phyloP scores from a whole-genome alignment of 2,329 filamentous ascomycete genomes.

The Stagonosporopsis chrysanthemi region DNA sequence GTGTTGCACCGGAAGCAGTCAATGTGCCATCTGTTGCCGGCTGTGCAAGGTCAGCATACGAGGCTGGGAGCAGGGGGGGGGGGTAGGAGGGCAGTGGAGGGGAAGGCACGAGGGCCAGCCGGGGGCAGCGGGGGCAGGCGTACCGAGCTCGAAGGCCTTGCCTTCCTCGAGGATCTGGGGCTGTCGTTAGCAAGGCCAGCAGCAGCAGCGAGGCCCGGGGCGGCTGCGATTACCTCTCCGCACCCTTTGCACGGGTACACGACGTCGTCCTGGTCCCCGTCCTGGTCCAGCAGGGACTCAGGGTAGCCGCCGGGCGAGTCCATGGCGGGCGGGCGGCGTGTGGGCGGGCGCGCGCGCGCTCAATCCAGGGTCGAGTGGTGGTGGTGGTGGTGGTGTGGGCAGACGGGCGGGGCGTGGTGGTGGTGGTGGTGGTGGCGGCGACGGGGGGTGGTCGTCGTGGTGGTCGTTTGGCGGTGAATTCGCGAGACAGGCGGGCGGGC shows the following conservation, averaged over 20 bases:
- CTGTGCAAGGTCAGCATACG: slow-evolving; percentile 58
- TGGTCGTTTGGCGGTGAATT: background rate
- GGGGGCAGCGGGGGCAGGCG: slow-evolving; percentile 45
- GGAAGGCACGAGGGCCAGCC: slow-evolving; percentile 9
- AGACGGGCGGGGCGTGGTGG: slow-evolving; percentile 8
- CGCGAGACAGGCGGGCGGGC: slow-evolving; percentile 2
- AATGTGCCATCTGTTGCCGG: slow-evolving; percentile 97
- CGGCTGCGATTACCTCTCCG: slow-evolving; percentile 47
- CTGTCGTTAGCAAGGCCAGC: slow-evolving; percentile 30
- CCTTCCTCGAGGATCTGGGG: slow-evolving; percentile 93
- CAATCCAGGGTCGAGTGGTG: slow-evolving; percentile 5
- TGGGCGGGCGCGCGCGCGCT: slow-evolving; percentile 10
- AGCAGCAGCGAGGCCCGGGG: background rate
- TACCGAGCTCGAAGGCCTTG: slow-evolving; percentile 97
- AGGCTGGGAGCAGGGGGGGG: background rate
- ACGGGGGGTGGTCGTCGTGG: background rate
- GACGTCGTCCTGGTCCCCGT: slow-evolving; percentile 55
- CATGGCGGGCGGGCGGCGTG: slow-evolving; percentile 48
- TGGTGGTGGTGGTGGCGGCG: slow-evolving; percentile 6
- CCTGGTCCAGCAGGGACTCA: slow-evolving; percentile 57
- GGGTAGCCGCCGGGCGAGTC: slow-evolving; percentile 63
- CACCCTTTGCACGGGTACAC: slow-evolving; percentile 72
- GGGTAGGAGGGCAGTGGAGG: slow-evolving; percentile 5
- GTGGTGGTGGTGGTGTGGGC: slow-evolving; percentile 3
- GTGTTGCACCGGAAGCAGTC: slow-evolving; percentile 98